Conservation (phyloP, 257 asterid genomes). For the Nicotiana sylvestris region DNA sequence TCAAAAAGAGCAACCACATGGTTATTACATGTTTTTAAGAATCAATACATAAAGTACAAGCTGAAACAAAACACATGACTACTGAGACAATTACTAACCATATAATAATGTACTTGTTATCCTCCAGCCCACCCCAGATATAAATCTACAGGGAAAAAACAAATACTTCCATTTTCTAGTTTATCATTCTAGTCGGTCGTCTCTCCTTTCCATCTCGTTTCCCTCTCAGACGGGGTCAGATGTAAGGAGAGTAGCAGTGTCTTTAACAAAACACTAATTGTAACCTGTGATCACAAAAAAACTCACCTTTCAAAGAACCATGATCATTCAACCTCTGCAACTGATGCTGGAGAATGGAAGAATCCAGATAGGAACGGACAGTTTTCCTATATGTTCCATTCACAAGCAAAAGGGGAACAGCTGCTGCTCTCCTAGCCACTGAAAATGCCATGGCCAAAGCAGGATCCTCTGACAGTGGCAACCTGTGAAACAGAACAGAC, state of each 20-base stretch:
- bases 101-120: neutral
- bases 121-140: neutral
- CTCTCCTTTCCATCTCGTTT: neutral
- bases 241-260: neutral
- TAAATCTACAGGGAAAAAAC: neutral
- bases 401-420: conserved; percentile 86
- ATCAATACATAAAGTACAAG: neutral
- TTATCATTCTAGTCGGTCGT: neutral
- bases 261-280: neutral
- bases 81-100: neutral
- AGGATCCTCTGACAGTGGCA: conserved; percentile 88
- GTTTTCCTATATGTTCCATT: conserved; percentile 96
- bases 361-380: conserved; percentile 86
- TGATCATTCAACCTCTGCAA: conserved; percentile 74
- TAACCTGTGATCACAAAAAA: neutral
- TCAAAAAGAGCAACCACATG: neutral
- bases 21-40: neutral
- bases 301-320: conserved; percentile 79
- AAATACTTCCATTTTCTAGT: neutral
- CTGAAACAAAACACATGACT: neutral
- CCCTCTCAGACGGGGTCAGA: neutral
- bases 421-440: conserved; percentile 93
- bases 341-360: conserved; percentile 96
- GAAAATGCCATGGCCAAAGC: conserved; percentile 98
- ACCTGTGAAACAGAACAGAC: conserved; percentile 42